A percentile compares a stretch with the other conserved stretches of the same genome.
phyloP scores from a whole-genome alignment of 208 protist species.

The Herpetomonas muscarum region DNA sequence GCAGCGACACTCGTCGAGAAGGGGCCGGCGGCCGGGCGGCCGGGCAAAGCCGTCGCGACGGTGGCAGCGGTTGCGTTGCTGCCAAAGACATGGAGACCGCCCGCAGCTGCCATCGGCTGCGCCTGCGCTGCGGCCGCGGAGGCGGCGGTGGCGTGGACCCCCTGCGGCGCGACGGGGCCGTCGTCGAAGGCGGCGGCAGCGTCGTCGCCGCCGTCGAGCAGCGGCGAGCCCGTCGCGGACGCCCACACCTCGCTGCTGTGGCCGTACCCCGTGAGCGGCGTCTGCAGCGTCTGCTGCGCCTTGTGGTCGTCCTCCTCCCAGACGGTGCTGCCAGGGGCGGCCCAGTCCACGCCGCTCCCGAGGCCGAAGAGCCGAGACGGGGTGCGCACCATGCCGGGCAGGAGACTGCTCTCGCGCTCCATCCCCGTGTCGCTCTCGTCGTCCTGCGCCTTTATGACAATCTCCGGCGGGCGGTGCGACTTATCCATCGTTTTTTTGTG shows the following conservation, averaged over 20 bases:
- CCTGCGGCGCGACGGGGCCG: neutral
- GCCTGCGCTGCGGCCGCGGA: no score
- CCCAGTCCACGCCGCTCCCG: constrained; percentile 39
- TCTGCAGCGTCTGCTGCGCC: constrained; percentile 15
- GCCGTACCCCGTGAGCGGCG: constrained; percentile 36
- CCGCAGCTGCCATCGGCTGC: no score
- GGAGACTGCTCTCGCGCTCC: constrained; percentile 34
- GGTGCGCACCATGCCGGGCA: constrained; percentile 57
- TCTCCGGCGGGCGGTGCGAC: constrained; percentile 9
- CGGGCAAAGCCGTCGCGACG: no score
- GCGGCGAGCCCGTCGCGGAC: constrained; percentile 17
- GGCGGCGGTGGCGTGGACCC: neutral
- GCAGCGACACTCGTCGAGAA: neutral
- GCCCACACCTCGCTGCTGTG: constrained; percentile 27
- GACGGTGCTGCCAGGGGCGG: constrained; percentile 39
- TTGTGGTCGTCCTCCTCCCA: constrained; percentile 35
- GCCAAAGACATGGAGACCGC: no score
- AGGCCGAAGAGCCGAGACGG: constrained; percentile 31
- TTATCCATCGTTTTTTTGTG: constrained; percentile 10
- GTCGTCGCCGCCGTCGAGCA: constrained; percentile 12
- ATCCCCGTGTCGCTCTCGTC: constrained; percentile 6
- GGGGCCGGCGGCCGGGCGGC: no score
- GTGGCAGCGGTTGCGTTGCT: no score
- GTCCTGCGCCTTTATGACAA: neutral
- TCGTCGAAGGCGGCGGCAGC: neutral